Percentiles rank a stretch among this genome's conserved stretches.
Evolutionary conservation across 2,329 filamentous ascomycete genomes (phyloP).

Genomic region (Septoria linicola): DNA sequence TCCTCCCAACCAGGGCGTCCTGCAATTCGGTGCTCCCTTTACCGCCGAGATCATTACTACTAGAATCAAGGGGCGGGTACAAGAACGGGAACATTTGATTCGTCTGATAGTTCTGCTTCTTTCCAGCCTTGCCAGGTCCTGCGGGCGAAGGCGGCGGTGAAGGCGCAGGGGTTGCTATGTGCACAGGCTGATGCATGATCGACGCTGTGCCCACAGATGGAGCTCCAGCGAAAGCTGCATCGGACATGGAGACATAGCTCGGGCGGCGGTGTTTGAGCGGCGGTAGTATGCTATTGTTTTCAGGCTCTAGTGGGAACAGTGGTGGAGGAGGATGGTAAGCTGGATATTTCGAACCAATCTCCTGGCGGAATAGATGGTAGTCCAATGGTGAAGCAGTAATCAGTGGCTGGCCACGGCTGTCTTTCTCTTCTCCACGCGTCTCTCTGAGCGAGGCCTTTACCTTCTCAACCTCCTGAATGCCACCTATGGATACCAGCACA

Average conservation of each 20-base stretch:
- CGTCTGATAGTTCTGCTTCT: constrained; percentile 99
- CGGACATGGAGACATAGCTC: constrained; percentile 27
- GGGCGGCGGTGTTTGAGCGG: constrained; percentile 73
- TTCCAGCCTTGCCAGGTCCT: constrained; percentile 80
- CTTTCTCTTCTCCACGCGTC: constrained; percentile 52
- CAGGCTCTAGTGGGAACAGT: constrained; percentile 78
- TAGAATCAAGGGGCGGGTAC: constrained; percentile 87
- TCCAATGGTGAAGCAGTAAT: constrained; percentile 93
- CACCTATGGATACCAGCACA: constrained; percentile 80
- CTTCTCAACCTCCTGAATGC: constrained; percentile 67
- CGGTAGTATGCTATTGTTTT: constrained; percentile 87
- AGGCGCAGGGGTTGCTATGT: constrained; percentile 96
- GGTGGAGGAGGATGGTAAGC: constrained; percentile 88
- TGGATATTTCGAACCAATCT: constrained; percentile 96
- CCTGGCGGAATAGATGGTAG: constrained; percentile 93
- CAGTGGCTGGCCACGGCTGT: constrained; percentile 65
- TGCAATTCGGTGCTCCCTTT: constrained; percentile 81
- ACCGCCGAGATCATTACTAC: constrained; percentile 84
- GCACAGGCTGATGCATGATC: constrained; percentile 91
- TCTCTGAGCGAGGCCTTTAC: constrained; percentile 72
- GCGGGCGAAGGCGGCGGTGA: constrained; percentile 92
- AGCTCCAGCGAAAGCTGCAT: constrained; percentile 47
- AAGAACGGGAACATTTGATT: constrained; percentile 98
- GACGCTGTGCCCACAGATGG: constrained; percentile 57
- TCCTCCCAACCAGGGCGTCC: constrained; percentile 74